Evolutionary conservation across 805 yeast genomes (phyloP).

Genomic region (Danielia reshetovae): DNA sequence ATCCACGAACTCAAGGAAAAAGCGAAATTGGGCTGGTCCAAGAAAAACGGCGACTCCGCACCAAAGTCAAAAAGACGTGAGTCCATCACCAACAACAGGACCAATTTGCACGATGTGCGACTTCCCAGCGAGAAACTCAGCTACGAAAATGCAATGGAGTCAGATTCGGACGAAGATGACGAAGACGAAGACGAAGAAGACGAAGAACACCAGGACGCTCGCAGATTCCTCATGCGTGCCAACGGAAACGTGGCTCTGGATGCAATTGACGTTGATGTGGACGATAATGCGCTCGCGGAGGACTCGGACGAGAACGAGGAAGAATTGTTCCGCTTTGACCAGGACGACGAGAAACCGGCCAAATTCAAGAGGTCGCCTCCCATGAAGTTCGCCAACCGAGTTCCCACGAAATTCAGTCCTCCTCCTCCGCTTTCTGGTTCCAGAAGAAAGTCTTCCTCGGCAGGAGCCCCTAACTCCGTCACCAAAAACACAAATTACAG

Average conservation of each 20-base stretch:
- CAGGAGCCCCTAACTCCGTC: conserved; percentile 14
- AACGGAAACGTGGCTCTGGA: conserved; percentile 39
- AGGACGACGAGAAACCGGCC: conserved; percentile 14
- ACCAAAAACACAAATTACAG: conserved; percentile 20
- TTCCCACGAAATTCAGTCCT: conserved; percentile 34
- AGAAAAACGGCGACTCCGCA: conserved; percentile 24
- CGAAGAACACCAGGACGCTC: neutral
- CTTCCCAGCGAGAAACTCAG: conserved; percentile 36
- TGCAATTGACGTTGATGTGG: conserved; percentile 24
- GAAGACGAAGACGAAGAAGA: conserved; percentile 21
- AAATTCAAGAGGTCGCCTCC: conserved; percentile 28
- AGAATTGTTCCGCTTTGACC: conserved; percentile 25
- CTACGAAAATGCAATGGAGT: conserved; percentile 21
- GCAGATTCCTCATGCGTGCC: too few species aligned
- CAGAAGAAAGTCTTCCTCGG: conserved; percentile 28
- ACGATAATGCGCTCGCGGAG: conserved; percentile 35
- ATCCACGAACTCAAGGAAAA: conserved; percentile 34
- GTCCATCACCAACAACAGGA: conserved; percentile 45
- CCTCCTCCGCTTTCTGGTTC: conserved; percentile 28
- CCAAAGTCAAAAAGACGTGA: conserved; percentile 39
- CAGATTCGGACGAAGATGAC: conserved; percentile 25
- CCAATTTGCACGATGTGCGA: conserved; percentile 43
- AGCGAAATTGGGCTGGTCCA: conserved; percentile 40
- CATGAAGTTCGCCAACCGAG: conserved; percentile 40
- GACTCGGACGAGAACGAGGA: conserved; percentile 24